A percentile compares a stretch with the other conserved stretches of the same genome.
phyloP scores from a whole-genome alignment of 1,139 yeast species.

The Suhomyces choctaworum region DNA sequence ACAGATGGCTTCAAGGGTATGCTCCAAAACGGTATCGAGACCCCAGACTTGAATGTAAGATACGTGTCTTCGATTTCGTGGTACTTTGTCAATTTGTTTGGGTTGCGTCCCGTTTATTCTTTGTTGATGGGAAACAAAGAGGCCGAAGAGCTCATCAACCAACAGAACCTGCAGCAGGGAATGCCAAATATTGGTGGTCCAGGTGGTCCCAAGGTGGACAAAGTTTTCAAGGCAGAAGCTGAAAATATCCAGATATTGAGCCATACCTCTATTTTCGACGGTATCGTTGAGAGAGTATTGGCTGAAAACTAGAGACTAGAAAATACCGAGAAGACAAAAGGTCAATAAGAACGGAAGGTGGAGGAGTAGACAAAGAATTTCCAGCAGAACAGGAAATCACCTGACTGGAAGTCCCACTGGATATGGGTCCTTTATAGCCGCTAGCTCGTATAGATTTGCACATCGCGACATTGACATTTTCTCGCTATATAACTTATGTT shows the following conservation, averaged over 20 bases:
- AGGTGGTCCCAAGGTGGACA: slow-evolving; percentile 60
- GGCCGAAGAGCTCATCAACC: slow-evolving; percentile 51
- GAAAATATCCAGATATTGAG: slow-evolving; percentile 71
- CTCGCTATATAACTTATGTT: too few relatives aligned
- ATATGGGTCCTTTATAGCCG: too few relatives aligned
- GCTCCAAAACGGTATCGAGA: slow-evolving; percentile 85
- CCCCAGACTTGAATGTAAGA: slow-evolving; percentile 82
- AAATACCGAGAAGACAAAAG: background rate
- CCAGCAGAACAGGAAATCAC: too few relatives aligned
- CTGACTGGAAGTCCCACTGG: too few relatives aligned
- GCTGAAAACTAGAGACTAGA: slow-evolving; percentile 1
- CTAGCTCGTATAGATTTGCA: too few relatives aligned
- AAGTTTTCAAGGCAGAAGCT: slow-evolving; percentile 67
- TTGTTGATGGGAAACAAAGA: slow-evolving; percentile 62
- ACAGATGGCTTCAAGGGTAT: slow-evolving; percentile 88
- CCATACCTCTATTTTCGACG: slow-evolving; percentile 55
- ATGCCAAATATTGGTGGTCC: slow-evolving; percentile 50
- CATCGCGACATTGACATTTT: too few relatives aligned
- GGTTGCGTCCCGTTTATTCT: slow-evolving; percentile 78
- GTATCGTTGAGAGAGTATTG: slow-evolving; percentile 65
- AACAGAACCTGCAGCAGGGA: slow-evolving; percentile 45
- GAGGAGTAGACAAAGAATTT: too few relatives aligned
- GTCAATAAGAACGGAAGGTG: too few relatives aligned
- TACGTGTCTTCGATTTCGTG: slow-evolving; percentile 98
- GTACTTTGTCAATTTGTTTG: slow-evolving; percentile 89